phyloP scores from a whole-genome alignment of 2,329 filamentous ascomycete genomes.

The Bipolaris gigantea region DNA sequence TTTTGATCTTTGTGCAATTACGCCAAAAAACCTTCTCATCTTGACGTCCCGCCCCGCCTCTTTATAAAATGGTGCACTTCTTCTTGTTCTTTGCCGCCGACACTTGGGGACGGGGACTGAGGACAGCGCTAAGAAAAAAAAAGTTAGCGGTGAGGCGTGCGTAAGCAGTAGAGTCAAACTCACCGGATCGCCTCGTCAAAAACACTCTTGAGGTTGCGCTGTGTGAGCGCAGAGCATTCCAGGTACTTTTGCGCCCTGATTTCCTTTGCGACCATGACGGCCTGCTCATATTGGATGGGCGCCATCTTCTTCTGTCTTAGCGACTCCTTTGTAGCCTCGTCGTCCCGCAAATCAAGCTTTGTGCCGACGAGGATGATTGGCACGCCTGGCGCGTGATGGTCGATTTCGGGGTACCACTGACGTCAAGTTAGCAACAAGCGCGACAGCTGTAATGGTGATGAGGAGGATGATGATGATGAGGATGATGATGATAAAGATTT shows the following conservation, averaged over 20 bases:
- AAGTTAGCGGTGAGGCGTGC: conserved; percentile 19
- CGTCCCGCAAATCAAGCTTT: conserved; percentile 93
- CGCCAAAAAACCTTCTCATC: conserved; percentile 19
- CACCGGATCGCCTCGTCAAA: conserved; percentile 99
- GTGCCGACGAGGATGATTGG: conserved; percentile 97
- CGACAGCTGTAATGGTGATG: not conserved
- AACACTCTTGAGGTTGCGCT: conserved; percentile 96
- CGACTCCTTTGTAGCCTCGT: conserved; percentile 76
- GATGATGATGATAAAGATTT: conserved; percentile 21
- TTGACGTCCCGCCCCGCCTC: not conserved
- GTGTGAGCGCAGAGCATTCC: conserved; percentile 95
- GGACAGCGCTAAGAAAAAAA: conserved; percentile 39
- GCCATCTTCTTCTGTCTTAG: conserved; percentile 93
- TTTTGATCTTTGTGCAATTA: conserved; percentile 21
- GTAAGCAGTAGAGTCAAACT: conserved; percentile 37
- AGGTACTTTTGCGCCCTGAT: conserved; percentile 97
- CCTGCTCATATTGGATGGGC: conserved; percentile 93
- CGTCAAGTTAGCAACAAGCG: conserved; percentile 19
- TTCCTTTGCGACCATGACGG: conserved; percentile 84
- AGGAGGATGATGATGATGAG: not conserved
- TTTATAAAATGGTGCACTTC: conserved; percentile 36
- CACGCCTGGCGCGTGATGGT: conserved; percentile 92
- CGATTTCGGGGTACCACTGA: conserved; percentile 96
- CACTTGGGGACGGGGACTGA: conserved; percentile 44
- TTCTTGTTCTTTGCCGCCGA: conserved; percentile 31